Evolutionary conservation across 176 grass and related monocot genomes (phyloP).

Genomic region (Rhynchospora pubera): DNA sequence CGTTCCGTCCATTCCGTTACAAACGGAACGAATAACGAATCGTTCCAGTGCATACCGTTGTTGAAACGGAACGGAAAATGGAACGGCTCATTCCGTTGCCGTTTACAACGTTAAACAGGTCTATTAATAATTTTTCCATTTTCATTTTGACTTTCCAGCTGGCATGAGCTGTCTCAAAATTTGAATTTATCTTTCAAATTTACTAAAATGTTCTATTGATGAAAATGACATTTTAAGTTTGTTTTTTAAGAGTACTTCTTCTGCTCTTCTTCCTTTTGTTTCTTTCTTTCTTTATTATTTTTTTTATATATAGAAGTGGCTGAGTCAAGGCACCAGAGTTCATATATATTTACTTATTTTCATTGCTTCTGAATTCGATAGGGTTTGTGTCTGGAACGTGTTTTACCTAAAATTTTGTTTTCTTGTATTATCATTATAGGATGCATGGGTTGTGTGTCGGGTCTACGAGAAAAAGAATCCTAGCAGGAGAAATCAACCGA

Average conservation of each 20-base stretch:
- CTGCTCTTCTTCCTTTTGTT: neutral
- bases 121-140: neutral
- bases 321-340: too few relatives aligned
- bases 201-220: neutral
- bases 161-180: neutral
- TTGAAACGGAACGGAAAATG: too few relatives aligned
- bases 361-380: neutral
- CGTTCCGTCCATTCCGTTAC: too few relatives aligned
- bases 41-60: too few relatives aligned
- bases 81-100: too few relatives aligned
- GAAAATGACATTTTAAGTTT: neutral
- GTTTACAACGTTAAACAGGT: too few relatives aligned
- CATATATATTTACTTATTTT: too few relatives aligned
- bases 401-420: neutral
- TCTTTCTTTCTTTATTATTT: neutral
- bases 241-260: neutral
- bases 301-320: too few relatives aligned
- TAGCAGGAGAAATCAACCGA: slow-evolving; percentile 8
- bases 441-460: slow-evolving; percentile 58
- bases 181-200: neutral
- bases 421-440: slow-evolving; percentile 18
- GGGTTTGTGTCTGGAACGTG: neutral
- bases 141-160: neutral
- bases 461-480: slow-evolving; percentile 37
- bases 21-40: too few relatives aligned